A percentile compares a stretch with the other conserved stretches of the same genome.
phyloP scores from a whole-genome alignment of 257 asterid genomes.

The Catharanthus roseus region DNA sequence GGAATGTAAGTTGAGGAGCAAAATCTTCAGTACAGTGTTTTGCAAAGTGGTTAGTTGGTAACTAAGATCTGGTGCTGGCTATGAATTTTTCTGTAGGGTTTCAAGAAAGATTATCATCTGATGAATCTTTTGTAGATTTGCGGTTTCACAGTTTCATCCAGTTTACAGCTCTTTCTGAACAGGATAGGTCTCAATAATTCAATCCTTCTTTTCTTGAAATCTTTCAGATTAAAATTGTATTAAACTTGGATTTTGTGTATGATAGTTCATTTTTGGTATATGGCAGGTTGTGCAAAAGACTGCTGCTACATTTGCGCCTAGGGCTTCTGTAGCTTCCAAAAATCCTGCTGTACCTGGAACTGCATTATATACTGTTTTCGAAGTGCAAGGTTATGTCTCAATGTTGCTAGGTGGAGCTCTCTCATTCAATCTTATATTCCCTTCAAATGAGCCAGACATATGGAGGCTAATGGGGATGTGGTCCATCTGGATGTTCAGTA shows the following conservation, averaged over 20 bases:
- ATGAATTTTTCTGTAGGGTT: background rate
- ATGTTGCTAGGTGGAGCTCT: conserved; percentile 81
- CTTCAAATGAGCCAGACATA: conserved; percentile 83
- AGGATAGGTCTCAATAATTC: background rate
- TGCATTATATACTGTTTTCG: conserved; percentile 66
- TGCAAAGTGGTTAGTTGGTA: background rate
- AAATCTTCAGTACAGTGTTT: background rate
- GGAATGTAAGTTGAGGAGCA: background rate
- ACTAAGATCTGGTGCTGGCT: background rate
- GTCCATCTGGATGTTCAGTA: conserved; percentile 99
- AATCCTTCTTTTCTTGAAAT: background rate
- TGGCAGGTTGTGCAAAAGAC: conserved; percentile 90
- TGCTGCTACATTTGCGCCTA: conserved; percentile 95
- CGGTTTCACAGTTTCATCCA: background rate
- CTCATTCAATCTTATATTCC: conserved; percentile 82
- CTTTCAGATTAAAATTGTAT: background rate
- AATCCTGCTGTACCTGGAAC: conserved; percentile 90
- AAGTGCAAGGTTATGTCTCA: conserved; percentile 77
- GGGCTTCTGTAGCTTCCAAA: conserved; percentile 83
- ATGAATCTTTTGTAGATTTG: too few species aligned
- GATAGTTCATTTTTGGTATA: background rate
- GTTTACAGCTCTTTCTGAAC: background rate
- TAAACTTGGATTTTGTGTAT: background rate
- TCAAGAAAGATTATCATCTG: too few species aligned
- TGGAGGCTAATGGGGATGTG: conserved; percentile 99